Conservation (phyloP, 805 yeast genomes). For the Kazachstania taianensis region DNA sequence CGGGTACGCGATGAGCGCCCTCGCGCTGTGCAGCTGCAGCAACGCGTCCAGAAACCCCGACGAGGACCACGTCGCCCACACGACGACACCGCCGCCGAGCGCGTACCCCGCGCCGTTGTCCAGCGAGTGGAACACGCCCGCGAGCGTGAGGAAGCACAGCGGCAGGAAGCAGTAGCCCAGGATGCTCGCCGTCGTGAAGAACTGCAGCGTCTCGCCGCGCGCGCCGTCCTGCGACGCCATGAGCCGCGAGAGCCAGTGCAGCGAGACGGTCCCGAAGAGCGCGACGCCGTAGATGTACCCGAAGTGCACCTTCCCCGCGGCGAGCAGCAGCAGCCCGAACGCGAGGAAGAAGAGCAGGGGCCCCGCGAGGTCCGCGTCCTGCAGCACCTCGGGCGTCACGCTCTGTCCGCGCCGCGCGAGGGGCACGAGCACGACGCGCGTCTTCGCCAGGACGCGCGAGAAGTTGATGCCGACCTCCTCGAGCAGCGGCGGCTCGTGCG, state of each 20-base stretch:
- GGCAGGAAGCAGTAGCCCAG: conserved; percentile 92
- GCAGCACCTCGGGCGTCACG: conserved; percentile 53
- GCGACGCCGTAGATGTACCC: conserved; percentile 97
- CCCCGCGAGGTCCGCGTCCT: conserved; percentile 90
- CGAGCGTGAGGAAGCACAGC: conserved; percentile 45
- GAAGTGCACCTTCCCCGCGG: conserved; percentile 91
- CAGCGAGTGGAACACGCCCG: conserved; percentile 66
- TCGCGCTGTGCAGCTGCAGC: conserved; percentile 70
- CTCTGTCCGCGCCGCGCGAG: not conserved
- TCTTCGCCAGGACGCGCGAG: conserved; percentile 73
- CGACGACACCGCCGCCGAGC: conserved; percentile 53
- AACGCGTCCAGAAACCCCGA: conserved; percentile 88
- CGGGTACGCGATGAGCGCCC: conserved; percentile 90
- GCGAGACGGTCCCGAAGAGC: conserved; percentile 73
- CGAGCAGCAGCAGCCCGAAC: conserved; percentile 71
- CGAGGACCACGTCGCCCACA: conserved; percentile 90
- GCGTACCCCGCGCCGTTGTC: conserved; percentile 69
- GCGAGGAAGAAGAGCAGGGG: conserved; percentile 81
- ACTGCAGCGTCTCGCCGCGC: conserved; percentile 29
- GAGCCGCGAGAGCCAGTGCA: conserved; percentile 74
- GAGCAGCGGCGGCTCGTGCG: conserved; percentile 87
- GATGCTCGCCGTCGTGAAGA: conserved; percentile 73
- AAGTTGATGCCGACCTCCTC: conserved; percentile 94
- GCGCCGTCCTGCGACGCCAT: conserved; percentile 54
- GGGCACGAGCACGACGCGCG: conserved; percentile 79